Base-by-base conservation (phyloP, 192 early-diverging fungal genomes). In the Neocallimastix lanati region DNA sequence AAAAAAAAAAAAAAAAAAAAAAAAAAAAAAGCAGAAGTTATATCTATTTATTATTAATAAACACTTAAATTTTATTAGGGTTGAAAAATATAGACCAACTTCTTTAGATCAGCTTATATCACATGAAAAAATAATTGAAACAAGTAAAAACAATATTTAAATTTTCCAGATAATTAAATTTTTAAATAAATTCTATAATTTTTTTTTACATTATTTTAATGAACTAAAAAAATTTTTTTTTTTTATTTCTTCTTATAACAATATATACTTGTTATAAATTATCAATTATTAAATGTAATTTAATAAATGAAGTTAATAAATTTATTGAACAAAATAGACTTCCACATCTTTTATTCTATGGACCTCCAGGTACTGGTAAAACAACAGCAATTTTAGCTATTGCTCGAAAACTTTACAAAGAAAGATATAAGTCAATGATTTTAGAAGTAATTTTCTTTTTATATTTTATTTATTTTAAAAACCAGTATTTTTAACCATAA, bases 311-410 rank as follows among this genome's bases (percentile, higher is more conserved):
- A 92, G 94, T 96, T 78, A 85, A 93, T 79, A 84, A 88, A 12
- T 99, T 98, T 84, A 96, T 98, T 79, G 94, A 95, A 78, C 92
- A 94, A 79, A 92, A 94, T 82, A 91, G 91, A 77, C 87, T 98
- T 14, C 98, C 98, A 28, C 98, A 99, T 83, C 88, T 99, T 77
- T 87, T 99, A 28, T 93, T 99, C 79, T 99, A 99, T 85, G 98
- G 98, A 15, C 98, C 98, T 27, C 96, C 98, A 11, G 98, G 96
- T 78, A 97, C 96, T 4, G 96, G 96, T 7, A 97, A 98, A 83
- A 98, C 96, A 0, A 95, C 96, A 9, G 96, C 96, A 9, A 96
- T 99, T 80, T 87, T 99, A 77, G 98, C 98, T 0, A 93, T 93
- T 80, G 98, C 98, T 11, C 86, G 93, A 50, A 89, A 91, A 80